These are phyloP conservation scores for Actinomortierella wolfii DNA, from an alignment of 371 early-diverging fungal genomes.

Conservation along the genomic window DNA sequence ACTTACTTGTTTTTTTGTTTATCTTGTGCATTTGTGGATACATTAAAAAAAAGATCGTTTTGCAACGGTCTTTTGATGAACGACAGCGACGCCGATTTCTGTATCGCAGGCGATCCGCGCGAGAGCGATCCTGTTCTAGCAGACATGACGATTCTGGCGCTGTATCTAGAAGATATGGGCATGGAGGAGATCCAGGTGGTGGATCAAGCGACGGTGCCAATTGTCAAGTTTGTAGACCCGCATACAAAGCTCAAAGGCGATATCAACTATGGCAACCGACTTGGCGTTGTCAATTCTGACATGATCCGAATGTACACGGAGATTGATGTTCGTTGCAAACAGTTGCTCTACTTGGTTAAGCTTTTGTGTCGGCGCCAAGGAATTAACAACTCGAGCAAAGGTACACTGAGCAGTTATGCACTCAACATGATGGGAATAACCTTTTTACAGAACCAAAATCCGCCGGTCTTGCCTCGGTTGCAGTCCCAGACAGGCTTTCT, in stretches of 20 bases:
- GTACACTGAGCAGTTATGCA: constrained; percentile 37
- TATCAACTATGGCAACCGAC: constrained; percentile 27
- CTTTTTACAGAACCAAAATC: constrained; percentile 33
- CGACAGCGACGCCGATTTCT: constrained; percentile 37
- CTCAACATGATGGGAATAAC: constrained; percentile 36
- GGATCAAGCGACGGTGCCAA: constrained; percentile 29
- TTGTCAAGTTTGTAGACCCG: constrained; percentile 40
- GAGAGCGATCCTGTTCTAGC: constrained; percentile 16
- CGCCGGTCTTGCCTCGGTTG: constrained; percentile 29
- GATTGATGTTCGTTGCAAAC: constrained; percentile 33
- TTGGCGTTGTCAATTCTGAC: constrained; percentile 27
- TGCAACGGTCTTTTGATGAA: constrained; percentile 21
- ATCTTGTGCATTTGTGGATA: no score
- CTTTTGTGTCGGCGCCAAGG: constrained; percentile 28
- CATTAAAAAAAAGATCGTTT: constrained; percentile 33
- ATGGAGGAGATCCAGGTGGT: constrained; percentile 16
- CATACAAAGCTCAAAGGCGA: constrained; percentile 27
- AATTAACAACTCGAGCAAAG: constrained; percentile 27
- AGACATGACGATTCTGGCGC: constrained; percentile 20
- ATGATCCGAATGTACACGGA: constrained; percentile 25
- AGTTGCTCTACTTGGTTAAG: constrained; percentile 30
- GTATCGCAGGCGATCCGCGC: constrained; percentile 23
- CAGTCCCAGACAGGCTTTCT: constrained; percentile 1
- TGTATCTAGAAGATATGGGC: constrained; percentile 6
- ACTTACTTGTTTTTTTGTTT: not conserved